phyloP scores from a whole-genome alignment of 179 eudicot species.

The Sideroxylon spinosum region DNA sequence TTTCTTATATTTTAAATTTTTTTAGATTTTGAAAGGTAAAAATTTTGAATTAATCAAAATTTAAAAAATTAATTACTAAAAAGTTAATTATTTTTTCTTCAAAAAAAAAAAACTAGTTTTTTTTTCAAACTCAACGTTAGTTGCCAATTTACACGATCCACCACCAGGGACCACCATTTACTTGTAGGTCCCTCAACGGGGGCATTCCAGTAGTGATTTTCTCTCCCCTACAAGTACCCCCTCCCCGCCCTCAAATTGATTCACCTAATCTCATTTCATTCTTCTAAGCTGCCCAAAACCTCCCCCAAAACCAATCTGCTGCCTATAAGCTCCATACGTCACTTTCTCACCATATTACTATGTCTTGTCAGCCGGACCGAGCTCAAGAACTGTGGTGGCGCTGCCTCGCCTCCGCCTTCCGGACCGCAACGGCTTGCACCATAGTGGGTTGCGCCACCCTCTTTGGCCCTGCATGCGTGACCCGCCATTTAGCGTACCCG shows the following conservation, averaged over 20 bases:
- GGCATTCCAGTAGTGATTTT: neutral
- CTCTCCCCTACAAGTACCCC: neutral
- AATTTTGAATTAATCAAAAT: too few species aligned
- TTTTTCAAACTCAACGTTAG: too few species aligned
- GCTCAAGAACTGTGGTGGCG: conserved; percentile 40
- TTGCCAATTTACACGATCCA: too few species aligned
- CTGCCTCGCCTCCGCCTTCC: conserved; percentile 45
- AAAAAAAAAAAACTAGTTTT: too few species aligned
- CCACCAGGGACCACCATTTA: too few species aligned
- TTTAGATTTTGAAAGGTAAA: too few species aligned
- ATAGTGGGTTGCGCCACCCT: conserved; percentile 53
- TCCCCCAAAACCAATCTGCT: neutral
- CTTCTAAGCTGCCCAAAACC: neutral
- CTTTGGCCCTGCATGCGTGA: conserved; percentile 40
- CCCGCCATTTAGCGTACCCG: conserved; percentile 38
- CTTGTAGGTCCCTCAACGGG: too few species aligned
- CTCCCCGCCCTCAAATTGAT: neutral
- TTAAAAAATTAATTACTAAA: too few species aligned
- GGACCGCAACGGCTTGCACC: conserved; percentile 61
- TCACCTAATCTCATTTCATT: neutral
- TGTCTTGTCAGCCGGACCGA: conserved; percentile 20
- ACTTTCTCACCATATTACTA: neutral
- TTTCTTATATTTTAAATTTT: too few species aligned
- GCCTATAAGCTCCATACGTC: neutral
- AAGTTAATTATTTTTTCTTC: too few species aligned